Evolutionary conservation across 371 early-diverging fungal species (phyloP), one percentile per base, ranked within the genome.

Genomic region (Mucor mucedo): DNA sequence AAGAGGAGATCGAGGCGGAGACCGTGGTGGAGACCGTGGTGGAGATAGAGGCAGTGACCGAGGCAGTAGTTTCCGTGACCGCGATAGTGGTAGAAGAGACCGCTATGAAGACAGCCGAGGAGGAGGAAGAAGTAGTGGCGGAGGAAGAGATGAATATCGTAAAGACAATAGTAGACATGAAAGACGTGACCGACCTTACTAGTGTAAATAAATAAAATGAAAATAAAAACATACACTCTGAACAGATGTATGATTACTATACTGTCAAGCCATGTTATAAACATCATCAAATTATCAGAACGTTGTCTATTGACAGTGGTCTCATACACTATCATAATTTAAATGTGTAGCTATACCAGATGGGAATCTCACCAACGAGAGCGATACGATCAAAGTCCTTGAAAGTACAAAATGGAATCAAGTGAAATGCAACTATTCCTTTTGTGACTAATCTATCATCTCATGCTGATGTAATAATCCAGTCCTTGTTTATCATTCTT

Each of bases 111-210:
- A 58, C 9, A 61, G 47, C 6, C 40, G 61, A 62, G 48, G 63
- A 45, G 47, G 58, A 21, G 61, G 56, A 10, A 63, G 47, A 10
- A 45, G 61, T 62, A 42, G 63, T 54, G 54, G 58, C 13, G 61
- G 60, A 16, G 44, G 58, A 16, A 41, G 65, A 58, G 52, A 58
- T 55, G 55, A 65, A 27, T 63, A 44, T 56, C 52, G 70, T 35
- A 66, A 63, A 49, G 62, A 56, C 16, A 47, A n/a, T 21, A 52
- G 49, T 14, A 40, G 63, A 63, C 44, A 68, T 40, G 68, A 65
- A 28, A 65, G 67, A 69, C 62, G 72, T 14, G 72, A 68, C 47
- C 66, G 69, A 40, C 68, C 68, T 54, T 73, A 69, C 59, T 66
- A 60, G 11, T 38, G 57, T 59, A 21, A 40, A 71, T 50, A 39